A percentile compares a stretch with the other conserved stretches of the same genome.
These are phyloP conservation scores for Blastobotrys persicus DNA, from an alignment of 1,139 yeast genomes.

Conservation along the genomic window DNA sequence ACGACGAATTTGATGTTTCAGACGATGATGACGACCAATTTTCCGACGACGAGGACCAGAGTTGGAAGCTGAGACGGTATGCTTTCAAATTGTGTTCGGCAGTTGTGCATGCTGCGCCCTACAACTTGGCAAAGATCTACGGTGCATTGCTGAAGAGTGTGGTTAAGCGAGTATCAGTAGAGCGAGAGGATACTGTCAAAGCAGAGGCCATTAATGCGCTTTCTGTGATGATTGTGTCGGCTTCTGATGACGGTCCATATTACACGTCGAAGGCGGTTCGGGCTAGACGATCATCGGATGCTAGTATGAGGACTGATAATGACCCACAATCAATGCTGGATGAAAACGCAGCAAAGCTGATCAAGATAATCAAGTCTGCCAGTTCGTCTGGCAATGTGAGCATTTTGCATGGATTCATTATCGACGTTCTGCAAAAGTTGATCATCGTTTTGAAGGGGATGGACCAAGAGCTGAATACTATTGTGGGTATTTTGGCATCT, in stretches of 20 bases:
- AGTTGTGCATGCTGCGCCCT: slow-evolving; percentile 41
- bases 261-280: slow-evolving; percentile 28
- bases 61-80: slow-evolving; percentile 67
- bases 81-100: slow-evolving; percentile 49
- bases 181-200: slow-evolving; percentile 42
- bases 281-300: slow-evolving; percentile 38
- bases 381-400: slow-evolving; percentile 19
- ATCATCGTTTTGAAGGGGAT: slow-evolving; percentile 20
- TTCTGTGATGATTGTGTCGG: slow-evolving; percentile 31
- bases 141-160: slow-evolving; percentile 31
- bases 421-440: slow-evolving; percentile 19
- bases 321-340: slow-evolving; percentile 29
- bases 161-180: slow-evolving; percentile 34
- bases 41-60: slow-evolving; percentile 55
- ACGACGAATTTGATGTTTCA: slow-evolving; percentile 33
- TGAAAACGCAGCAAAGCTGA: slow-evolving; percentile 23
- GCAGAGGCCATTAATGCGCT: slow-evolving; percentile 37
- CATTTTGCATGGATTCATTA: slow-evolving; percentile 22
- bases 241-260: slow-evolving; percentile 30
- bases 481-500: slow-evolving; percentile 16
- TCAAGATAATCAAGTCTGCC: slow-evolving; percentile 21
- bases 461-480: slow-evolving; percentile 16
- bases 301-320: slow-evolving; percentile 31
- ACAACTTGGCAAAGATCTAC: slow-evolving; percentile 26
- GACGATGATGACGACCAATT: slow-evolving; percentile 47